A percentile compares a stretch with the other conserved stretches of the same genome.
Conservation (phyloP, 1,284 basidiomycete species). For the Sutorius eximius region DNA sequence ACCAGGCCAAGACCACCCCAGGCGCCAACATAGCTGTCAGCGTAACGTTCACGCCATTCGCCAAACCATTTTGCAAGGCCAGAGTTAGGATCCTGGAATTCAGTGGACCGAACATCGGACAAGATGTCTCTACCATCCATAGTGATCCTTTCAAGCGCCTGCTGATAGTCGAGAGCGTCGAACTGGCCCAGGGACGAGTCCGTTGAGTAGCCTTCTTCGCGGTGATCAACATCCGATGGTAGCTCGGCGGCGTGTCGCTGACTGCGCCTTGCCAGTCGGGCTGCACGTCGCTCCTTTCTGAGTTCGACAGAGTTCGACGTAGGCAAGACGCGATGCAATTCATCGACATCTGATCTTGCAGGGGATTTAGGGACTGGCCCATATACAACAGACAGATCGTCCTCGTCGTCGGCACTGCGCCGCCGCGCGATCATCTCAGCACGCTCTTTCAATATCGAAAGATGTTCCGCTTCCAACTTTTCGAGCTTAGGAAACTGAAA, state of each 20-base stretch:
- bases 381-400: slow-evolving; percentile 78
- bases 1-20: slow-evolving; percentile 90
- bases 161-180: slow-evolving; percentile 69
- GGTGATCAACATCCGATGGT: slow-evolving; percentile 27
- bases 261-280: slow-evolving; percentile 50
- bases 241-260: slow-evolving; percentile 38
- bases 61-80: slow-evolving; percentile 75
- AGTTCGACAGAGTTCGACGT: slow-evolving; percentile 45
- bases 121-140: slow-evolving; percentile 59
- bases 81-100: slow-evolving; percentile 80
- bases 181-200: slow-evolving; percentile 70
- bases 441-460: slow-evolving; percentile 75
- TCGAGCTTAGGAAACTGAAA: slow-evolving; percentile 81
- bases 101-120: slow-evolving; percentile 83
- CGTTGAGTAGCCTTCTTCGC: slow-evolving; percentile 85
- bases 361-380: slow-evolving; percentile 49
- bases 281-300: slow-evolving; percentile 55
- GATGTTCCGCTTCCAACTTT: slow-evolving; percentile 79
- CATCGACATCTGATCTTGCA: slow-evolving; percentile 50
- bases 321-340: slow-evolving; percentile 58
- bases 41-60: slow-evolving; percentile 75
- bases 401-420: slow-evolving; percentile 72
- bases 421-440: slow-evolving; percentile 67
- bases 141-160: slow-evolving; percentile 60
- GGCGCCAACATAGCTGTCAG: slow-evolving; percentile 83